These are phyloP conservation scores for Neonectria ditissima DNA, from an alignment of 2,329 filamentous ascomycete species.

Conservation along the genomic window DNA sequence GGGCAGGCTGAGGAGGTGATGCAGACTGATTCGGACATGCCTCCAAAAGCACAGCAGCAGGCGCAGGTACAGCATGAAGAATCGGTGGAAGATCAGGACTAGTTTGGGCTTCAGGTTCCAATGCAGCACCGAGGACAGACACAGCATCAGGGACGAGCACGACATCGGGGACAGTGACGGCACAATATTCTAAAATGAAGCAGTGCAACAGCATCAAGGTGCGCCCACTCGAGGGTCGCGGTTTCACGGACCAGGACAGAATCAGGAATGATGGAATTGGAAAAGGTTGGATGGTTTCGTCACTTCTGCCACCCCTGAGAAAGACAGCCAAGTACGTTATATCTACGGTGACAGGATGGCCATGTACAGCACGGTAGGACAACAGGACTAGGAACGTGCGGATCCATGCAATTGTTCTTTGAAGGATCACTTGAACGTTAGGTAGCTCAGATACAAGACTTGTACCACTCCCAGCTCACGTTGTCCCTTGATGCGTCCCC, in stretches of 20 bases:
- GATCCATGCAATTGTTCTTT: background rate
- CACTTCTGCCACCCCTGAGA: background rate
- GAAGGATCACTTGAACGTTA: background rate
- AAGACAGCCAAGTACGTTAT: background rate
- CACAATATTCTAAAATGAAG: background rate
- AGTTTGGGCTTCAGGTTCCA: too few relatives aligned
- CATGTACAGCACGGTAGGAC: background rate
- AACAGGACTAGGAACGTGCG: too few relatives aligned
- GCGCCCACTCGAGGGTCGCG: background rate
- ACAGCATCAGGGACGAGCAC: background rate
- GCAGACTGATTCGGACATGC: background rate
- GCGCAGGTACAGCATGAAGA: background rate
- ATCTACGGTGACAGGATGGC: background rate
- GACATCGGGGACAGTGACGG: background rate
- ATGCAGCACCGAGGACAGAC: background rate
- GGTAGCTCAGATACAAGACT: background rate
- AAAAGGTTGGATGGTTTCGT: background rate
- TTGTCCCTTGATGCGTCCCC: background rate
- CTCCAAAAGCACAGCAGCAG: background rate
- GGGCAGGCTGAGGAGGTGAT: background rate
- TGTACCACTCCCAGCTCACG: background rate
- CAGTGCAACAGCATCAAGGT: background rate
- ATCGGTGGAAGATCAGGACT: too few relatives aligned
- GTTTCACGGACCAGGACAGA: background rate
- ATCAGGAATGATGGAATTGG: background rate